These are phyloP conservation scores for Scytalidium lignicola DNA, from an alignment of 2,329 filamentous ascomycete genomes.

Conservation along the genomic window DNA sequence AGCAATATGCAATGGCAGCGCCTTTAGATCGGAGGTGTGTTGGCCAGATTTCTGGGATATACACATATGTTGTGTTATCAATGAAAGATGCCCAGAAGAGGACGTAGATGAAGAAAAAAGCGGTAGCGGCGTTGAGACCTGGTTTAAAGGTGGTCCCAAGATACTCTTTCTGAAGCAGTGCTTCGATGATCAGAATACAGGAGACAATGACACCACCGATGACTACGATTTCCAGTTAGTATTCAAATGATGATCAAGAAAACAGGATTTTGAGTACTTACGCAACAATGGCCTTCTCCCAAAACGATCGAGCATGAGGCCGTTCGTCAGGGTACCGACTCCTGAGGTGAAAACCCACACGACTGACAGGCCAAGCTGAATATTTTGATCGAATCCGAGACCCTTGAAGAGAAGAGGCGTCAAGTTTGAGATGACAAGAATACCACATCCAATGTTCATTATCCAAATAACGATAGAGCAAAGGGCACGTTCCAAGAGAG, in stretches of 20 bases:
- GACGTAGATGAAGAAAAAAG: slow-evolving; percentile 9
- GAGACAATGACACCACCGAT: too few species aligned
- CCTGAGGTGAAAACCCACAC: slow-evolving; percentile 3
- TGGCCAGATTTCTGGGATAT: slow-evolving; percentile 28
- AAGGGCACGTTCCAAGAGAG: too few species aligned
- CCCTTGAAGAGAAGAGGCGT: slow-evolving; percentile 5
- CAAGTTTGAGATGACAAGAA: slow-evolving; percentile 7
- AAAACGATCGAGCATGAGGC: slow-evolving; percentile 7
- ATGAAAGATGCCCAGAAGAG: too few species aligned
- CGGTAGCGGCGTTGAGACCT: slow-evolving; percentile 3
- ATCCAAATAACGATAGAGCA: too few species aligned
- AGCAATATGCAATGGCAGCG: slow-evolving; percentile 22
- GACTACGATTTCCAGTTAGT: too few species aligned
- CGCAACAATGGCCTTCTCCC: slow-evolving; percentile 2
- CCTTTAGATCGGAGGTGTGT: slow-evolving; percentile 24
- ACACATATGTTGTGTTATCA: slow-evolving; percentile 8
- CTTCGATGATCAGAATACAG: background rate
- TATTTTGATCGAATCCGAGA: slow-evolving; percentile 4
- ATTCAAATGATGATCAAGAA: too few species aligned
- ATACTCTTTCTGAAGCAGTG: slow-evolving; percentile 6
- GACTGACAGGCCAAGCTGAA: slow-evolving; percentile 5
- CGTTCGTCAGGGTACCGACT: slow-evolving; percentile 6
- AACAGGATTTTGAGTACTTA: too few species aligned
- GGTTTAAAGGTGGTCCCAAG: slow-evolving; percentile 2
- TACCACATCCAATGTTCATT: background rate